Percentiles rank a stretch among this genome's conserved stretches.
Conservation (phyloP, 495 filamentous ascomycete species). For the Lasiosphaeria ovina region DNA sequence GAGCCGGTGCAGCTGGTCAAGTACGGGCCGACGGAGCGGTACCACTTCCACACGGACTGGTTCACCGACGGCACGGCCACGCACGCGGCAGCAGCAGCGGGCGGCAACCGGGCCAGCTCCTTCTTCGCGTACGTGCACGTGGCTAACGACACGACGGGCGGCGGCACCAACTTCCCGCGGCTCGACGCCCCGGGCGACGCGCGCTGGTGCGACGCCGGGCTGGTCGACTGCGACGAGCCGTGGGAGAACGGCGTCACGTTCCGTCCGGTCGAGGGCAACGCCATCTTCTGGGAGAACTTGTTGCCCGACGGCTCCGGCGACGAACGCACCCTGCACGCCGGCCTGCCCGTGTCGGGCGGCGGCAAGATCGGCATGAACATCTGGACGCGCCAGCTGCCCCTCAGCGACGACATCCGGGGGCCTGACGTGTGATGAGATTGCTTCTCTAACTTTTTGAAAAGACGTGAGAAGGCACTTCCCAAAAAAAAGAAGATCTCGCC, state of each 20-base stretch:
- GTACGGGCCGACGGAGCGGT: constrained; percentile 48
- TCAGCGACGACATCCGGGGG: constrained; percentile 37
- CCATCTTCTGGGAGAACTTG: constrained; percentile 76
- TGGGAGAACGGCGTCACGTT: constrained; percentile 63
- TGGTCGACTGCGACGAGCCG: constrained; percentile 56
- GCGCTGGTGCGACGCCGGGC: constrained; percentile 54
- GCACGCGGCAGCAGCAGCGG: constrained; percentile 36
- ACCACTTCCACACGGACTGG: constrained; percentile 59
- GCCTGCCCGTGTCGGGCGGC: constrained; percentile 63
- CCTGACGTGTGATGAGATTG: constrained; percentile 17
- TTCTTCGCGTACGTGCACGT: constrained; percentile 58
- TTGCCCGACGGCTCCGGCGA: constrained; percentile 55
- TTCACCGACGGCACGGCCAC: constrained; percentile 37
- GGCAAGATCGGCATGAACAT: constrained; percentile 82
- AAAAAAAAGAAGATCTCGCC: background rate
- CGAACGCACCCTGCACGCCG: constrained; percentile 66
- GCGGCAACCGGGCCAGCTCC: constrained; percentile 50
- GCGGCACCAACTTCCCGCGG: constrained; percentile 57
- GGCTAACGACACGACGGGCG: constrained; percentile 49
- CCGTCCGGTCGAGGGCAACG: constrained; percentile 64
- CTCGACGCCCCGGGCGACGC: constrained; percentile 35
- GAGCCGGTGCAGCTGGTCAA: constrained; percentile 56
- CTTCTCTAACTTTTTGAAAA: too few species aligned
- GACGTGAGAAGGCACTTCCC: too few species aligned
- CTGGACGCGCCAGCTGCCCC: constrained; percentile 54